Evolutionary conservation across 176 grass and related monocot species (phyloP).

Genomic region (Ensete ventricosum): DNA sequence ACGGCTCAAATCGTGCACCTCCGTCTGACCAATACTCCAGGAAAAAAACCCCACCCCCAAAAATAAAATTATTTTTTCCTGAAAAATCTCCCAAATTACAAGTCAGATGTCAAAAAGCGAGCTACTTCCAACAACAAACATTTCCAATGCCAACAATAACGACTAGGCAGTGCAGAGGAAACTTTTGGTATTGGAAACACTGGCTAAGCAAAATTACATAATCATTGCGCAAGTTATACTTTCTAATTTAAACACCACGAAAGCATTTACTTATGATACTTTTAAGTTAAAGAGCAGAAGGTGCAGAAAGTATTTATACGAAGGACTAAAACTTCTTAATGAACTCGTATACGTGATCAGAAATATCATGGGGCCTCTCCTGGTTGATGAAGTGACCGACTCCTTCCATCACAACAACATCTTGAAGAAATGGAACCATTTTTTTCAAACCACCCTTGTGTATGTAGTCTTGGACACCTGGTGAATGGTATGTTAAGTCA

Average conservation of each 20-base stretch:
- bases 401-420: conserved; percentile 10
- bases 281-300: not conserved
- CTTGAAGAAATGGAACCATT: conserved; percentile 2
- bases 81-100: too few species aligned
- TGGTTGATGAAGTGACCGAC: conserved; percentile 20
- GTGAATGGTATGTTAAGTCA: conserved; percentile 1
- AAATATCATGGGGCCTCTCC: conserved; percentile 1
- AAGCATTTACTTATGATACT: not conserved
- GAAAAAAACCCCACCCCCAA: too few species aligned
- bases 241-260: not conserved
- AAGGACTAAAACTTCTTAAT: conserved; percentile 1
- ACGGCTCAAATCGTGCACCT: too few species aligned
- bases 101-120: too few species aligned
- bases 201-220: too few species aligned
- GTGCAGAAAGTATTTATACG: not conserved
- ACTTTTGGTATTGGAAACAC: too few species aligned
- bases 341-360: conserved; percentile 9
- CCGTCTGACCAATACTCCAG: too few species aligned
- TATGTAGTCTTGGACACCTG: conserved; percentile 5
- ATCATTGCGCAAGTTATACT: not conserved
- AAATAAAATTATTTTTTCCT: too few species aligned
- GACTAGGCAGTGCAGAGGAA: too few species aligned
- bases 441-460: conserved; percentile 6
- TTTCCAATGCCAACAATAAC: too few species aligned
- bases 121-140: too few species aligned